These are phyloP conservation scores for Colletotrichum phormii DNA, from an alignment of 2,329 filamentous ascomycete species.

Conservation along the genomic window DNA sequence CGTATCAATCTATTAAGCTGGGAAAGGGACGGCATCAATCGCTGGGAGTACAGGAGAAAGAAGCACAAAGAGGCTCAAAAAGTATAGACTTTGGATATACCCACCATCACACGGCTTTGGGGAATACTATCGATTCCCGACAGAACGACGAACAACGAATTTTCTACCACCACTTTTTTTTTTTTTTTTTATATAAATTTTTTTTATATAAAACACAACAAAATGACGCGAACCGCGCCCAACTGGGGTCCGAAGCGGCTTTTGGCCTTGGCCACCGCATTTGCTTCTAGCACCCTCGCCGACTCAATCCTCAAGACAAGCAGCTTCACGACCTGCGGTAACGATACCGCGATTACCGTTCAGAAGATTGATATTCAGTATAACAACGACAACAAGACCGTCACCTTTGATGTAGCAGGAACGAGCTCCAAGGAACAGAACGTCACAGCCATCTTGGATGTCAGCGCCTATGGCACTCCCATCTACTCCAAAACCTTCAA, in stretches of 20 bases:
- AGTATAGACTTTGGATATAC: slow-evolving; percentile 36
- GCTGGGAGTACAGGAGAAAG: slow-evolving; percentile 30
- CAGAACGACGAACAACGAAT: slow-evolving; percentile 27
- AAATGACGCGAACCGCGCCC: slow-evolving; percentile 48
- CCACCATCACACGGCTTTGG: slow-evolving; percentile 14
- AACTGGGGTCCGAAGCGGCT: slow-evolving; percentile 45
- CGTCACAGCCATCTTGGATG: slow-evolving; percentile 79
- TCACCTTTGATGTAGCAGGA: slow-evolving; percentile 87
- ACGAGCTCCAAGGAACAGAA: slow-evolving; percentile 80
- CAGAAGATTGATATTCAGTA: slow-evolving; percentile 82
- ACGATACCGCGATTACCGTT: slow-evolving; percentile 68
- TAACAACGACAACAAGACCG: slow-evolving; percentile 76
- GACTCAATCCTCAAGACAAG: slow-evolving; percentile 81
- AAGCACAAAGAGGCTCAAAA: slow-evolving; percentile 35
- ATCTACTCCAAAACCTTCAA: slow-evolving; percentile 86
- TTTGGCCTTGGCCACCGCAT: slow-evolving; percentile 49
- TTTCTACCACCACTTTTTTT: background rate
- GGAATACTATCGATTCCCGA: slow-evolving; percentile 19
- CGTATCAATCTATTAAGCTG: slow-evolving; percentile 18
- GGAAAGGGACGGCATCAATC: slow-evolving; percentile 23
- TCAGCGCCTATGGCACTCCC: slow-evolving; percentile 85
- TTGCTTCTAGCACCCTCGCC: slow-evolving; percentile 65
- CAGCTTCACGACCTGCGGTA: slow-evolving; percentile 80
- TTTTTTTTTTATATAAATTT: no score
- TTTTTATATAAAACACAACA: slow-evolving; percentile 34